phyloP scores from a whole-genome alignment of 768 basidiomycete genomes.

The Xanthoconium purpureum region DNA sequence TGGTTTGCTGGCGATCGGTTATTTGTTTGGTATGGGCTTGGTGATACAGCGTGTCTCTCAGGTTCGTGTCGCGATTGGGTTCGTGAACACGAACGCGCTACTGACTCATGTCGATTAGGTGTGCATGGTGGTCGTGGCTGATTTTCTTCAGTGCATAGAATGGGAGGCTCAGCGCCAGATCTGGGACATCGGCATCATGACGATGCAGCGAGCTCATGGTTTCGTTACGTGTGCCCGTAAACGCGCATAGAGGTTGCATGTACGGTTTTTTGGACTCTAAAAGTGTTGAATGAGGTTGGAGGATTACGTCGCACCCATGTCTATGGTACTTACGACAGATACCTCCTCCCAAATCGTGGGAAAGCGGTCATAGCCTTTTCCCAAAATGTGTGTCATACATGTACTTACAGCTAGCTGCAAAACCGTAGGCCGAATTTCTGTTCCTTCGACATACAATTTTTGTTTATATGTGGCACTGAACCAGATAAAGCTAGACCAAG shows the following conservation, averaged over 20 bases:
- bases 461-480: too few relatives aligned
- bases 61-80: slow-evolving; percentile 2
- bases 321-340: too few relatives aligned
- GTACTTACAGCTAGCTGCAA: too few relatives aligned
- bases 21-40: neutral
- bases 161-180: slow-evolving; percentile 8
- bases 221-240: neutral
- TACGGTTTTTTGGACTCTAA: too few relatives aligned
- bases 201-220: neutral
- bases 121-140: neutral
- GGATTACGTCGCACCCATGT: too few relatives aligned
- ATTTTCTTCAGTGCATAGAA: slow-evolving; percentile 6
- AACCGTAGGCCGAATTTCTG: too few relatives aligned
- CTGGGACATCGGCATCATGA: neutral
- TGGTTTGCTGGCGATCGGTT: neutral
- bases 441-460: too few relatives aligned
- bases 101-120: slow-evolving; percentile 2
- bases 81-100: neutral
- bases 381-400: too few relatives aligned
- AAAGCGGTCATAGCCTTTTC: too few relatives aligned
- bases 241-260: neutral
- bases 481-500: too few relatives aligned
- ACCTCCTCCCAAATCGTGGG: too few relatives aligned
- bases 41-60: neutral
- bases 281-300: too few relatives aligned